Evolutionary conservation across 495 filamentous ascomycete genomes (phyloP).

Genomic region (Podospora australis): DNA sequence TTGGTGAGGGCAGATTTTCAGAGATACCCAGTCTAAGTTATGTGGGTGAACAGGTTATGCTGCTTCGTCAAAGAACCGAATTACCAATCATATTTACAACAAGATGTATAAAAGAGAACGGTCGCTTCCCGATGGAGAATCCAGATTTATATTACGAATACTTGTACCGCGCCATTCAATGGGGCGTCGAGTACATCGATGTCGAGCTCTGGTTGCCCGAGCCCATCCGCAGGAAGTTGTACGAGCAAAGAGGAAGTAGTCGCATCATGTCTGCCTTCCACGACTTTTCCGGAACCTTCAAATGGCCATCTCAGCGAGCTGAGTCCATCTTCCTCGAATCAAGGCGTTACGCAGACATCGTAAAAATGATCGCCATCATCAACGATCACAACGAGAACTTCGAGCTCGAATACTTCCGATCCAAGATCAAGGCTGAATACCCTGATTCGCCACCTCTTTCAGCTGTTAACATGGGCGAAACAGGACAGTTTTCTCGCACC

Average conservation of each 20-base stretch:
- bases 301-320: slow-evolving; percentile 67
- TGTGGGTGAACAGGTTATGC: slow-evolving; percentile 78
- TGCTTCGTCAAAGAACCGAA: slow-evolving; percentile 73
- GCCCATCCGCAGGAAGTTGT: slow-evolving; percentile 58
- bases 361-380: slow-evolving; percentile 84
- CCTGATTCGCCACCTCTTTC: slow-evolving; percentile 63
- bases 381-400: slow-evolving; percentile 75
- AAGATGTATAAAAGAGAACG: slow-evolving; percentile 71
- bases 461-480: slow-evolving; percentile 79
- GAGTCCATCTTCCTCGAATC: slow-evolving; percentile 62
- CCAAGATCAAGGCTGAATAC: slow-evolving; percentile 60
- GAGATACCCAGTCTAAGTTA: slow-evolving; percentile 70
- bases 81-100: slow-evolving; percentile 83
- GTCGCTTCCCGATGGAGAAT: slow-evolving; percentile 75
- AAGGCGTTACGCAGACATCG: slow-evolving; percentile 69
- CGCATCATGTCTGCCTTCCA: slow-evolving; percentile 83
- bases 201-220: slow-evolving; percentile 82
- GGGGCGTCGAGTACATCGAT: slow-evolving; percentile 84
- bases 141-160: slow-evolving; percentile 68
- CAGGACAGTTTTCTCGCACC: slow-evolving; percentile 71
- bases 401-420: slow-evolving; percentile 81
- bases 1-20: slow-evolving; percentile 47
- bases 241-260: slow-evolving; percentile 64
- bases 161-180: slow-evolving; percentile 70
- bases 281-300: slow-evolving; percentile 76